A percentile compares a stretch with the other conserved stretches of the same genome.
Conservation (phyloP, 2,329 filamentous ascomycete genomes). For the Fusarium poae region DNA sequence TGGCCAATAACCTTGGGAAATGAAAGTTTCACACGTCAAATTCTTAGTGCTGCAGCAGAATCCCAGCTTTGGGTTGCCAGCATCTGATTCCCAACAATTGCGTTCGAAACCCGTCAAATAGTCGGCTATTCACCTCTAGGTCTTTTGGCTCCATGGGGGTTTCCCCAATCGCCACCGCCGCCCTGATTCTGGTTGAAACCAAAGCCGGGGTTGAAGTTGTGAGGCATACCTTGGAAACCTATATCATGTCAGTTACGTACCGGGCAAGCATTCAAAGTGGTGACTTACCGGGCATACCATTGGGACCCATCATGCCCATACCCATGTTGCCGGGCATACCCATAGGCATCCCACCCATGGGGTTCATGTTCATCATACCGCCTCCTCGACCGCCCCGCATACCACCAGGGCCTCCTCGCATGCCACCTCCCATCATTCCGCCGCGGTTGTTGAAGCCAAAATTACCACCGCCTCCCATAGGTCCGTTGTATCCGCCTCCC, state of each 20-base stretch:
- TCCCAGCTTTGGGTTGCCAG: not conserved
- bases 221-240: constrained; percentile 77
- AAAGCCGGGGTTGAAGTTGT: constrained; percentile 79
- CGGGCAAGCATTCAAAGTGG: not conserved
- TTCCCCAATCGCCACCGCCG: constrained; percentile 73
- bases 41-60: not conserved
- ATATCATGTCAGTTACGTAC: constrained; percentile 41
- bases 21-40: constrained; percentile 1
- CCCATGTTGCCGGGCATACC: constrained; percentile 71
- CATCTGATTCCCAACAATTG: not conserved
- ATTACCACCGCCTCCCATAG: constrained; percentile 66
- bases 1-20: constrained; percentile 7
- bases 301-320: constrained; percentile 68
- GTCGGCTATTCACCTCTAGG: constrained; percentile 74
- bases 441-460: constrained; percentile 63
- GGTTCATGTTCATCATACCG: constrained; percentile 65
- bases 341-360: constrained; percentile 64
- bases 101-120: not conserved
- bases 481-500: constrained; percentile 64
- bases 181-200: constrained; percentile 68
- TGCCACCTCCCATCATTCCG: constrained; percentile 61
- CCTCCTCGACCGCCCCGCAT: constrained; percentile 64
- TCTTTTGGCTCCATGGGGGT: constrained; percentile 84
- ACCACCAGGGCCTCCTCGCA: constrained; percentile 63
- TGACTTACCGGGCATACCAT: constrained; percentile 55